A percentile compares a stretch with the other conserved stretches of the same genome.
Conservation (phyloP, 257 asterid species). For the Forsythia viridissima region DNA sequence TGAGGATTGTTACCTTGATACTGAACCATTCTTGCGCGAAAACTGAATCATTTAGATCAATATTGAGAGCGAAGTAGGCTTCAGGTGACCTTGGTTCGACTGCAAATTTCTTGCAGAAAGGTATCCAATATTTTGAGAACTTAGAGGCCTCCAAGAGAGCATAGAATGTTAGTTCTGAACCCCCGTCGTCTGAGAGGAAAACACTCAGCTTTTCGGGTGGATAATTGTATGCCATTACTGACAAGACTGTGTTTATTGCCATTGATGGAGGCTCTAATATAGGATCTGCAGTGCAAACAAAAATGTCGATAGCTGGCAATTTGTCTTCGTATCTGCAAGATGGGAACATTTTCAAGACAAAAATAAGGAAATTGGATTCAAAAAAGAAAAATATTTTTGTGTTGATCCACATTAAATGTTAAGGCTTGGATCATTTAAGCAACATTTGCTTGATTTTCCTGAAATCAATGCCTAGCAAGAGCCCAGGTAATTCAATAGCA, state of each 20-base stretch:
- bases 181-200: constrained; percentile 52
- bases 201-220: constrained; percentile 35
- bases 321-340: constrained; percentile 31
- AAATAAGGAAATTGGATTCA: background rate
- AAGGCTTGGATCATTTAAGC: too few relatives aligned
- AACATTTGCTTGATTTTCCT: too few relatives aligned
- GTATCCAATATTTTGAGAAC: constrained; percentile 39
- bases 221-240: constrained; percentile 41
- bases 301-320: constrained; percentile 40
- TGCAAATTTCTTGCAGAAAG: constrained; percentile 39
- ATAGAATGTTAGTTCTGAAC: constrained; percentile 41
- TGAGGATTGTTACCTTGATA: constrained; percentile 30
- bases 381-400: background rate
- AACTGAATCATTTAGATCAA: background rate
- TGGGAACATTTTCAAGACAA: background rate
- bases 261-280: constrained; percentile 42
- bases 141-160: constrained; percentile 46
- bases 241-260: constrained; percentile 44
- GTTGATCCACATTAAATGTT: too few relatives aligned
- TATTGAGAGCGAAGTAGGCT: constrained; percentile 24
- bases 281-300: constrained; percentile 52
- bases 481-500: too few relatives aligned
- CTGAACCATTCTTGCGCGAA: constrained; percentile 29
- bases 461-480: too few relatives aligned
- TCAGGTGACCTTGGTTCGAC: constrained; percentile 43